Evolutionary conservation across 2,329 filamentous ascomycete species (phyloP), one percentile per base, ranked within the genome.

Genomic region (Lachnellula arida): DNA sequence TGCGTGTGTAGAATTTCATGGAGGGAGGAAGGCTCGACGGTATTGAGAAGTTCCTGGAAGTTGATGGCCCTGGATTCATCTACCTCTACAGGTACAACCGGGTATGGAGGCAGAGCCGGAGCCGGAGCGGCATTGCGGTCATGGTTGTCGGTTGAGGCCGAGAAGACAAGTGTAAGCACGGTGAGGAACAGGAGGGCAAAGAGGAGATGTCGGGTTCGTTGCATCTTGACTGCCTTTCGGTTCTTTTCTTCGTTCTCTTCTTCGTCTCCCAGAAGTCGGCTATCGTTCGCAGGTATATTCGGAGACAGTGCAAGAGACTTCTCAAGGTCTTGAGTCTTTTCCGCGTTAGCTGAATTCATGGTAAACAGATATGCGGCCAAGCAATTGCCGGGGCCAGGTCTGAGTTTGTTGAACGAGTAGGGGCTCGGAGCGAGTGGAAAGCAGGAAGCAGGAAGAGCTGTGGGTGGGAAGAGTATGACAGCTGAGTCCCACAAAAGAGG

Each of bases 1-100:
- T 85, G 79, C 59, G 78, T 75, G 69, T 88, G 84, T 34, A 91
- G 76, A 52, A 88, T 81, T 47, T 80, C 79, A 69, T 89, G 85
- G 53, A 92, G 74, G 43, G 81, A 78, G 49, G 81, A 76, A 53
- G 79, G 78, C 22, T 85, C 81, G 54, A 86, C 73, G 23, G 76
- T 75, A 58, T 79, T 75, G 53, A 86, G 72, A 53, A 85, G 70
- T 56, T 81, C 76, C 60, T 79, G 75, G 72, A 86, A 81, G 17
- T 44, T 19, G 11, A 8, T 44, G 4, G 11, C 15, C 5, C 3
- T 44, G 5, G 19, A 5, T 12, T 72, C 48, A 63, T 64, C 44
- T 67, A 65, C 53, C 56, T 68, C 63, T 25, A 63, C 57, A 11
- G 58, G 46, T 23, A 51, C 39, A 22, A 52, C 6, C 25, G 25